phyloP scores from a whole-genome alignment of 495 filamentous ascomycete genomes.

The Usnea hakonensis region DNA sequence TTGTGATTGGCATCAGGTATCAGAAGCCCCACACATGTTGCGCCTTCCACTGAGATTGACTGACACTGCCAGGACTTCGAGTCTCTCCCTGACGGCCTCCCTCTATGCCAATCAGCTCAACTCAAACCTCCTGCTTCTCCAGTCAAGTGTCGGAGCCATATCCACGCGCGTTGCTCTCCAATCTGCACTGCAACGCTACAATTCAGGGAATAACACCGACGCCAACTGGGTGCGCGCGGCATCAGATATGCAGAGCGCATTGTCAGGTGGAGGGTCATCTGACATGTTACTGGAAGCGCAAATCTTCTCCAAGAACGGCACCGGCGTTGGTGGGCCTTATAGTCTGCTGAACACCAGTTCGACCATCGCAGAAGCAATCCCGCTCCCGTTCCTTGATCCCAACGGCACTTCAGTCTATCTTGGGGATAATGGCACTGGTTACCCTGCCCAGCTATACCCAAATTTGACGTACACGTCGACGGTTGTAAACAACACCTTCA shows the following conservation, averaged over 20 bases:
- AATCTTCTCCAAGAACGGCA: constrained; percentile 56
- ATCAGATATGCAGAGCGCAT: constrained; percentile 53
- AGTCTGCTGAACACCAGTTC: constrained; percentile 57
- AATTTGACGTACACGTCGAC: constrained; percentile 55
- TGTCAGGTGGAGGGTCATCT: constrained; percentile 42
- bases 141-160: constrained; percentile 59
- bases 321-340: constrained; percentile 36
- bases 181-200: constrained; percentile 51
- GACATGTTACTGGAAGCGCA: constrained; percentile 56
- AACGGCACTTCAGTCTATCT: constrained; percentile 52
- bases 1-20: constrained; percentile 58
- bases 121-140: constrained; percentile 65
- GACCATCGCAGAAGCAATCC: constrained; percentile 35
- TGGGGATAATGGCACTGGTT: constrained; percentile 53
- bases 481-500: constrained; percentile 32
- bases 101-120: constrained; percentile 76
- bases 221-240: constrained; percentile 48
- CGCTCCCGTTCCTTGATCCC: constrained; percentile 47
- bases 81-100: constrained; percentile 68
- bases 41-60: neutral
- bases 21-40: constrained; percentile 13
- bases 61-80: constrained; percentile 34
- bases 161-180: constrained; percentile 63
- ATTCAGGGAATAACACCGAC: constrained; percentile 37
- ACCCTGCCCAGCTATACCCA: constrained; percentile 61